These are phyloP conservation scores for Quercus rubra DNA, from an alignment of 306 rosid genomes.

Conservation along the genomic window DNA sequence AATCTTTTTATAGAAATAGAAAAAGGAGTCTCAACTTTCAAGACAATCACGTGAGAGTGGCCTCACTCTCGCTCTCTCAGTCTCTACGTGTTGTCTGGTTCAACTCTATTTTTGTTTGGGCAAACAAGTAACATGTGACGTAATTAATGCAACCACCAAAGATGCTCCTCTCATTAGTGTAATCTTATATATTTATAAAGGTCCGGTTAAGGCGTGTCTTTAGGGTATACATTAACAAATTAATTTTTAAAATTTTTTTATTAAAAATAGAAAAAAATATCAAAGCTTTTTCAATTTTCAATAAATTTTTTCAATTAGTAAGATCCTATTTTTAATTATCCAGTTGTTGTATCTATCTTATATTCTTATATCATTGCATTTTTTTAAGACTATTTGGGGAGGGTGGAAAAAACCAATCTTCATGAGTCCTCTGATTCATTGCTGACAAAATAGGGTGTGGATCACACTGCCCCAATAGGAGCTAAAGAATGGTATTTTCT, in stretches of 20 bases:
- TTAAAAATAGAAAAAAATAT: too few relatives aligned
- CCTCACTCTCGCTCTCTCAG: background rate
- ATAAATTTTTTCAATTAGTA: too few relatives aligned
- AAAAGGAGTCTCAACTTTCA: background rate
- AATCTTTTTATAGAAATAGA: background rate
- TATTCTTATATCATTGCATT: background rate
- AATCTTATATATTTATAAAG: background rate
- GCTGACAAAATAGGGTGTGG: background rate
- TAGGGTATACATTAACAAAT: too few relatives aligned
- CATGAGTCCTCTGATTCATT: background rate
- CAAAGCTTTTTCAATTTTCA: too few relatives aligned
- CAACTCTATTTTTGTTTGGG: too few relatives aligned
- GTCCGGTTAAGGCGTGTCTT: too few relatives aligned
- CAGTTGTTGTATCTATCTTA: background rate
- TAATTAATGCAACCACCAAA: conserved; percentile 15
- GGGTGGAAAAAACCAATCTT: too few relatives aligned
- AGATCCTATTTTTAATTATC: background rate
- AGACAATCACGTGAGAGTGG: background rate
- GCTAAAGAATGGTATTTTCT: too few relatives aligned
- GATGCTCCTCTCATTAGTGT: background rate
- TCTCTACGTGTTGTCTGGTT: too few relatives aligned
- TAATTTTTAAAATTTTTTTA: too few relatives aligned
- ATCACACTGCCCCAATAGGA: too few relatives aligned
- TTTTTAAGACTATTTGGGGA: background rate
- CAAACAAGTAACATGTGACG: conserved; percentile 12